Percentiles rank a stretch among this genome's conserved stretches.
Conservation (phyloP, 805 yeast species). For the Schwanniomyces polymorphus region DNA sequence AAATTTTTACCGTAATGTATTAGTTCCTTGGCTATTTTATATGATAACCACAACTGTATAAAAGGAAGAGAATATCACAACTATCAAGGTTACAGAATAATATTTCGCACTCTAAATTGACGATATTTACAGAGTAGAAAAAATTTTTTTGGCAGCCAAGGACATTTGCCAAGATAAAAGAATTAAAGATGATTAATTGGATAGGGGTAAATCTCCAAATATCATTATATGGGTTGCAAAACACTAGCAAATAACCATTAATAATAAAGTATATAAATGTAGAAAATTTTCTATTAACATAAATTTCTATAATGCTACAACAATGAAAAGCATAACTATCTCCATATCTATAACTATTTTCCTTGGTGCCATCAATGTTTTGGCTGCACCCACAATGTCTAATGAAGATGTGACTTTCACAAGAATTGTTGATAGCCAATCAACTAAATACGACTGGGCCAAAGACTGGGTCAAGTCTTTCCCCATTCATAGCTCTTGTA, state of each 20-base stretch:
- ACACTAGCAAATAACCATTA: neutral
- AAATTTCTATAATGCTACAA: too few species aligned
- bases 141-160: too few species aligned
- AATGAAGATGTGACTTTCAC: slow-evolving; percentile 4
- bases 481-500: slow-evolving; percentile 16
- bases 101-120: too few species aligned
- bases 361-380: neutral
- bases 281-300: neutral
- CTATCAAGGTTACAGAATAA: neutral
- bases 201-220: too few species aligned
- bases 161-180: too few species aligned
- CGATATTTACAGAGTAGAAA: neutral
- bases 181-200: too few species aligned
- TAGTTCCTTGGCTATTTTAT: neutral
- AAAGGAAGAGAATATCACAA: too few species aligned
- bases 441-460: slow-evolving; percentile 13
- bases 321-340: neutral
- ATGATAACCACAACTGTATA: neutral
- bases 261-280: neutral
- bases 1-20: neutral
- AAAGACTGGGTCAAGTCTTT: slow-evolving; percentile 10
- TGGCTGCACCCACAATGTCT: slow-evolving; percentile 2
- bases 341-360: neutral
- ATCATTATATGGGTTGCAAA: too few species aligned
- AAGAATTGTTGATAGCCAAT: slow-evolving; percentile 2